Evolutionary conservation across 2,329 filamentous ascomycete genomes (phyloP).

Genomic region (Emericellopsis cladophorae): DNA sequence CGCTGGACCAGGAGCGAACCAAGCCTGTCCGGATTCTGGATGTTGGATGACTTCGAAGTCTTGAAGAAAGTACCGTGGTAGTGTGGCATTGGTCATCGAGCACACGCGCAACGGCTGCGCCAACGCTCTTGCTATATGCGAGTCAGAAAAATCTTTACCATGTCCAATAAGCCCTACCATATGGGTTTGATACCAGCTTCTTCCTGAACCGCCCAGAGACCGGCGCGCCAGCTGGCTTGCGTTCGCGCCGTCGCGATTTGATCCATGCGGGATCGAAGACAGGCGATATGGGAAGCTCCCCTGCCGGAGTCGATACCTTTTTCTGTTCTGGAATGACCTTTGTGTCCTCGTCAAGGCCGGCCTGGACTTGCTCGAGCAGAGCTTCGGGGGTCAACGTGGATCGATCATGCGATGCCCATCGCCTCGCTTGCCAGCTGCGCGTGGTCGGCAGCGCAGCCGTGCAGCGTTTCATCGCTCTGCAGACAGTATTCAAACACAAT

Average conservation of each 20-base stretch:
- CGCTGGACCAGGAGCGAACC: constrained; percentile 40
- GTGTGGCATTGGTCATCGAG: constrained; percentile 25
- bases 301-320: constrained; percentile 29
- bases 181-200: constrained; percentile 49
- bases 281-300: constrained; percentile 39
- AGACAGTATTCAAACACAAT: background rate
- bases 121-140: constrained; percentile 42
- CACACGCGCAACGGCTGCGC: constrained; percentile 48
- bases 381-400: constrained; percentile 13
- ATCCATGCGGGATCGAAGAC: constrained; percentile 39
- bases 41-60: constrained; percentile 44
- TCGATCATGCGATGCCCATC: constrained; percentile 20
- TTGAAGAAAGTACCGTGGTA: constrained; percentile 53
- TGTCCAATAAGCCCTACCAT: constrained; percentile 30
- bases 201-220: constrained; percentile 36
- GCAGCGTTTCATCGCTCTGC: constrained; percentile 14
- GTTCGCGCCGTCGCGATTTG: constrained; percentile 27
- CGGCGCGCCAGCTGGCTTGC: constrained; percentile 19
- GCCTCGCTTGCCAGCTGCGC: constrained; percentile 6
- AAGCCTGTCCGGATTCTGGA: constrained; percentile 36
- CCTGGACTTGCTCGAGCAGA: constrained; percentile 16
- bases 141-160: background rate
- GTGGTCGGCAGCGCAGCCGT: constrained; percentile 2
- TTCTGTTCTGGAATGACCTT: constrained; percentile 25
- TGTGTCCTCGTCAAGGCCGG: constrained; percentile 15